A percentile compares a stretch with the other conserved stretches of the same genome.
Conservation (phyloP, 2,329 filamentous ascomycete species). For the Ophiostoma triangulosporum region DNA sequence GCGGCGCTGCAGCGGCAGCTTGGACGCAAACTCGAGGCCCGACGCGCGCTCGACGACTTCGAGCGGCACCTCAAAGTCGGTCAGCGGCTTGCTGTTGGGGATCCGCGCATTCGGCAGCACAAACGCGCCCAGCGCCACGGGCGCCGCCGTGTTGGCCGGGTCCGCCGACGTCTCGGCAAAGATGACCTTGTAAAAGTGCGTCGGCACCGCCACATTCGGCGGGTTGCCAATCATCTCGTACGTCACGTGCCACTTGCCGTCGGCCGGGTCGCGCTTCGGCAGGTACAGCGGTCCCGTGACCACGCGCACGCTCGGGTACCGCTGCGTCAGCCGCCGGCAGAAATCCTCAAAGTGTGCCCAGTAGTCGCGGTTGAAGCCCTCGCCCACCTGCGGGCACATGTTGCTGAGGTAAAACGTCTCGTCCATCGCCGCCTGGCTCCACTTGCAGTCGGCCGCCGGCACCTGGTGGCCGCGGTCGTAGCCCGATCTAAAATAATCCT, state of each 20-base stretch:
- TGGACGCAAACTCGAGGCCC: conserved; percentile 77
- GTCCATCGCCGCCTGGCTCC: conserved; percentile 89
- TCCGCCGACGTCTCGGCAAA: conserved; percentile 72
- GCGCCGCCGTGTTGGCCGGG: conserved; percentile 42
- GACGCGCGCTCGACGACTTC: conserved; percentile 87
- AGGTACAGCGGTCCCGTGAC: conserved; percentile 92
- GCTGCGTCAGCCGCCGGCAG: conserved; percentile 65
- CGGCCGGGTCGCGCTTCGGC: conserved; percentile 63
- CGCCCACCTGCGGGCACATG: conserved; percentile 97
- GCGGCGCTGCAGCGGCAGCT: conserved; percentile 59
- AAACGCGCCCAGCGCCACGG: conserved; percentile 84
- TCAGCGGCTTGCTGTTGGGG: conserved; percentile 71
- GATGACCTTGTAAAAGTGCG: conserved; percentile 98
- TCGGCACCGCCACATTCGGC: conserved; percentile 88
- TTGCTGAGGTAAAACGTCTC: conserved; percentile 87
- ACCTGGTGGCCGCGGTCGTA: conserved; percentile 97
- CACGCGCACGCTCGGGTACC: conserved; percentile 77
- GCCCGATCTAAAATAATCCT: conserved; percentile 89
- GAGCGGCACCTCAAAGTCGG: conserved; percentile 87
- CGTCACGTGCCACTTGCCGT: conserved; percentile 88
- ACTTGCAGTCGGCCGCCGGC: conserved; percentile 89
- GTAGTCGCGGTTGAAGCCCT: conserved; percentile 98
- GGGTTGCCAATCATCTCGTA: conserved; percentile 95
- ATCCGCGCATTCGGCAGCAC: conserved; percentile 88
- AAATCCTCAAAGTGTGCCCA: conserved; percentile 99